These are phyloP conservation scores for Blastobotrys chiropterorum DNA, from an alignment of 805 yeast genomes.

Conservation along the genomic window DNA sequence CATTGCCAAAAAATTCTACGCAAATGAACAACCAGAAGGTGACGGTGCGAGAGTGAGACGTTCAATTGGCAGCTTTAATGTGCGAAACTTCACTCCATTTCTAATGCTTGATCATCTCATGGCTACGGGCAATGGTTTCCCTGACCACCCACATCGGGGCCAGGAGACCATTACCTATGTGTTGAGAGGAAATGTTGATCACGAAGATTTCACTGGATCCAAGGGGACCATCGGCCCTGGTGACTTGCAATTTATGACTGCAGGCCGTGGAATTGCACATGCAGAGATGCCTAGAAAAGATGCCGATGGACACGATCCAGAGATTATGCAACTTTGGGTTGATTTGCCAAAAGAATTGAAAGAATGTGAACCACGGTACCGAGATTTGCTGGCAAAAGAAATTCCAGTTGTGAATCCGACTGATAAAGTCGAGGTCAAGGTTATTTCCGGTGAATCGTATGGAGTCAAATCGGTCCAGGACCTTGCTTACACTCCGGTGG, in stretches of 20 bases:
- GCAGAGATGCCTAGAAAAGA: constrained; percentile 71
- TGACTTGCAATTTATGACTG: constrained; percentile 88
- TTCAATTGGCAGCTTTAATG: constrained; percentile 60
- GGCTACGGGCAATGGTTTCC: constrained; percentile 64
- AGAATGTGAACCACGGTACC: constrained; percentile 62
- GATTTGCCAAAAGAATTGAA: constrained; percentile 65
- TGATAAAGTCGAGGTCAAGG: constrained; percentile 60
- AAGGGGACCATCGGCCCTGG: constrained; percentile 70
- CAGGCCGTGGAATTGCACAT: constrained; percentile 81
- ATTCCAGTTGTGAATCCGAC: constrained; percentile 63
- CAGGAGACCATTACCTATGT: constrained; percentile 70
- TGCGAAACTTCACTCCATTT: constrained; percentile 74
- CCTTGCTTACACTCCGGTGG: constrained; percentile 76
- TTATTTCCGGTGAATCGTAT: constrained; percentile 68
- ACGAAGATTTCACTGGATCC: constrained; percentile 83
- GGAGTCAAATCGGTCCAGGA: constrained; percentile 71
- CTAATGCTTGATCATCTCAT: constrained; percentile 73
- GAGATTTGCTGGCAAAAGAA: constrained; percentile 62
- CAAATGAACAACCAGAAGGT: constrained; percentile 73
- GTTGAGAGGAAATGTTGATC: constrained; percentile 60
- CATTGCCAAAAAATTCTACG: constrained; percentile 45
- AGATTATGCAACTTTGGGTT: constrained; percentile 83
- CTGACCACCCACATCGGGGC: constrained; percentile 80
- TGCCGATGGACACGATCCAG: constrained; percentile 38
- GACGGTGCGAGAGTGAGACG: constrained; percentile 79